A percentile compares a stretch with the other conserved stretches of the same genome.
Conservation (phyloP, 306 rosid species). For the Dicorynia guianensis region DNA sequence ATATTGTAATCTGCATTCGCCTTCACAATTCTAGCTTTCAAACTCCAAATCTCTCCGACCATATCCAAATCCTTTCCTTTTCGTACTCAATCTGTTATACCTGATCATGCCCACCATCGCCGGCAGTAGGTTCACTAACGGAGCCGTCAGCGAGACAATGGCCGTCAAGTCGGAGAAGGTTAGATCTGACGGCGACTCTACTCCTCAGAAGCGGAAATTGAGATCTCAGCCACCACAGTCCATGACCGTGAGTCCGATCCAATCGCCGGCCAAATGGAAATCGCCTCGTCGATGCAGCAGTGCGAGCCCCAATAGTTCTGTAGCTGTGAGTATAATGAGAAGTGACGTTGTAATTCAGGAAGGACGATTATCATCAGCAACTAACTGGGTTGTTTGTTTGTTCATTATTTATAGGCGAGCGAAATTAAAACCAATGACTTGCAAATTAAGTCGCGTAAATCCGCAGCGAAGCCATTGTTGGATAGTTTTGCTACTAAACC, state of each 20-base stretch:
- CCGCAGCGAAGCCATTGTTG: slow-evolving; percentile 29
- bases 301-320: too few relatives aligned
- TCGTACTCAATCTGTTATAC: background rate
- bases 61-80: background rate
- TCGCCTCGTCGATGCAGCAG: too few relatives aligned
- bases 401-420: slow-evolving; percentile 48
- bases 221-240: slow-evolving; percentile 28
- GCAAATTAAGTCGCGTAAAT: slow-evolving; percentile 23
- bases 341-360: too few relatives aligned
- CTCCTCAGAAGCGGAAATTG: slow-evolving; percentile 29
- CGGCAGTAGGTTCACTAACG: background rate
- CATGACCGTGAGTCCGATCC: background rate
- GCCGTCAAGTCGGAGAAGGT: too few relatives aligned
- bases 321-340: too few relatives aligned
- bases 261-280: background rate
- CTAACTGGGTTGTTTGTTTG: background rate
- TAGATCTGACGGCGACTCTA: background rate
- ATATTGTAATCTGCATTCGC: too few relatives aligned
- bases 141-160: too few relatives aligned
- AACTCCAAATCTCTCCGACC: too few relatives aligned
- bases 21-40: too few relatives aligned
- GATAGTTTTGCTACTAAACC: slow-evolving; percentile 38
- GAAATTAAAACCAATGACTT: slow-evolving; percentile 31
- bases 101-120: slow-evolving; percentile 32
- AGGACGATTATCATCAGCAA: background rate